A percentile compares a stretch with the other conserved stretches of the same genome.
These are phyloP conservation scores for Leishmania braziliensis DNA, from an alignment of 208 protist genomes.

Conservation along the genomic window DNA sequence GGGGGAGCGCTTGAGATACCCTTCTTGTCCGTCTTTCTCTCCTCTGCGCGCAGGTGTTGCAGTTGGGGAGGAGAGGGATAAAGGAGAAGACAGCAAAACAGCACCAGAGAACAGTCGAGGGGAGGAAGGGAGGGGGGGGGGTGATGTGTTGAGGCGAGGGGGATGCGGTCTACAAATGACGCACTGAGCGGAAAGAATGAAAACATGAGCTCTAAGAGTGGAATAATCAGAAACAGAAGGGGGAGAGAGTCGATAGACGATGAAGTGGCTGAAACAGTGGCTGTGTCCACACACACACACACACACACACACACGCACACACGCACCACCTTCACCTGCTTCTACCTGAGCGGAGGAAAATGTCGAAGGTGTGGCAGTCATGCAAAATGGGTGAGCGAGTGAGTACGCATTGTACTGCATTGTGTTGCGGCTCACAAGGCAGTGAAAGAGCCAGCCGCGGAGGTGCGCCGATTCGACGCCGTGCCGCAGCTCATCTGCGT, in stretches of 20 bases:
- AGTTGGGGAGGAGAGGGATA: background rate
- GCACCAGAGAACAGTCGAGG: too few species aligned
- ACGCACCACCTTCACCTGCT: background rate
- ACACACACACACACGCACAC: background rate
- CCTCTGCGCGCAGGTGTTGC: background rate
- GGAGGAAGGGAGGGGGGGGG: too few species aligned
- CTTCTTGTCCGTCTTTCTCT: background rate
- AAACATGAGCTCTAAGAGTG: background rate
- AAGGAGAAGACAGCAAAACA: background rate
- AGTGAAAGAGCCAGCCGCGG: constrained; percentile 5
- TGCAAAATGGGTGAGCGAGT: background rate
- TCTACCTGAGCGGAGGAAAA: background rate
- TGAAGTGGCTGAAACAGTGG: background rate
- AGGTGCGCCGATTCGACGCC: constrained; percentile 27
- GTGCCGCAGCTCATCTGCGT: constrained; percentile 32
- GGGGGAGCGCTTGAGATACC: too few species aligned
- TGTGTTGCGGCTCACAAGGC: background rate
- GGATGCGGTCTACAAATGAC: background rate
- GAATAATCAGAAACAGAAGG: background rate
- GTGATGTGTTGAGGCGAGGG: too few species aligned
- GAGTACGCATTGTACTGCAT: background rate
- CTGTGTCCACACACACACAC: background rate
- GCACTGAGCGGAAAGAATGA: background rate
- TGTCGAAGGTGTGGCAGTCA: background rate
- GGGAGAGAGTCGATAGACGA: background rate